These are phyloP conservation scores for Aspergillus bridgeri DNA, from an alignment of 495 filamentous ascomycete genomes.

Conservation along the genomic window DNA sequence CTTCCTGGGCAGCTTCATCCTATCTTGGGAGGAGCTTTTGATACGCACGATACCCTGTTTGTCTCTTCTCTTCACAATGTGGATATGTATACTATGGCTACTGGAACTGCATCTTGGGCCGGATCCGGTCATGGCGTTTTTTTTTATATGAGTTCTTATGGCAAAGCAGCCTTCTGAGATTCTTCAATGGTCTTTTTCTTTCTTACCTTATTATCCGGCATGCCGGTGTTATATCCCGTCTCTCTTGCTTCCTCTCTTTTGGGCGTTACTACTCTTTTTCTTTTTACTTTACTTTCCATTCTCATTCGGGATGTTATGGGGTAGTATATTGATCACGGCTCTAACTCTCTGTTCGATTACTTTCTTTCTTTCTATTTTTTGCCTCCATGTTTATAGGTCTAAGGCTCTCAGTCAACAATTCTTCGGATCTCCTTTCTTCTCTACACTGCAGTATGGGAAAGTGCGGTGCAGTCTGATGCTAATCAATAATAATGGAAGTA, in stretches of 20 bases:
- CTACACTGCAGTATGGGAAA: no score
- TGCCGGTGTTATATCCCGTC: constrained; percentile 3
- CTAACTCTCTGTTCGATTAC: background rate
- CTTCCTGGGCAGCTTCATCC: constrained; percentile 6
- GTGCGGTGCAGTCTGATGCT: no score
- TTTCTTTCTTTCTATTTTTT: background rate
- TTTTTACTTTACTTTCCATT: background rate
- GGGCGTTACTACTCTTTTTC: no score
- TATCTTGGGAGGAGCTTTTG: constrained; percentile 5
- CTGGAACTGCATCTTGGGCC: constrained; percentile 16
- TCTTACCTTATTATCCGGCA: background rate
- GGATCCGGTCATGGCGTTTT: constrained; percentile 19
- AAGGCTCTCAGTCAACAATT: no score
- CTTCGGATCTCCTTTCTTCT: background rate
- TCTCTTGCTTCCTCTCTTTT: background rate
- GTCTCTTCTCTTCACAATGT: constrained; percentile 14
- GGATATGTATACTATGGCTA: constrained; percentile 25
- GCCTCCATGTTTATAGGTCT: background rate
- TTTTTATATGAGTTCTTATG: constrained; percentile 8
- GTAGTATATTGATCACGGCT: background rate
- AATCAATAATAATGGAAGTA: no score
- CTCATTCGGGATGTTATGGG: background rate
- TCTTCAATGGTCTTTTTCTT: background rate
- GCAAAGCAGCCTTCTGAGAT: background rate
- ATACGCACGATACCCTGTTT: constrained; percentile 21